A percentile compares a stretch with the other conserved stretches of the same genome.
These are phyloP conservation scores for Linanthus parryae DNA, from an alignment of 148 eudicot genomes.

Conservation along the genomic window DNA sequence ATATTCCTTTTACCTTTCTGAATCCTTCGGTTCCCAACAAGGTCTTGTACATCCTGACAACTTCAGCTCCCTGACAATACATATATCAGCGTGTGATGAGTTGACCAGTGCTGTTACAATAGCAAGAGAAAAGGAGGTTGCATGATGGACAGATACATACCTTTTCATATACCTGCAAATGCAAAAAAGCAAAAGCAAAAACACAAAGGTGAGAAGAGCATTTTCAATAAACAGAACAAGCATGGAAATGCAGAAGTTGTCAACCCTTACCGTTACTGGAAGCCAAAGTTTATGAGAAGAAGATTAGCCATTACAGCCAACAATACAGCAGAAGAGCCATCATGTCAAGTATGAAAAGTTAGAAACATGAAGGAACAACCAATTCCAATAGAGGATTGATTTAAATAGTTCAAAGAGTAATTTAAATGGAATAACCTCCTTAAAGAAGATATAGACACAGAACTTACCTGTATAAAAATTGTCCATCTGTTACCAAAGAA, in stretches of 20 bases:
- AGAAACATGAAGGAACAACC: constrained; percentile 12
- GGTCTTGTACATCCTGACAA: constrained; percentile 99
- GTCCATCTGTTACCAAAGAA: constrained; percentile 69
- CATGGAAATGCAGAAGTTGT: neutral
- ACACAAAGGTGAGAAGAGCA: constrained; percentile 11
- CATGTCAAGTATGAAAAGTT: constrained; percentile 9
- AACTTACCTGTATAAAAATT: constrained; percentile 90
- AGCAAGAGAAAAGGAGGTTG: neutral
- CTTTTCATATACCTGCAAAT: constrained; percentile 83
- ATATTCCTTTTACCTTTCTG: constrained; percentile 50
- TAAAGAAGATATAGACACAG: neutral
- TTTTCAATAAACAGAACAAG: neutral
- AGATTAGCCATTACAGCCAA: constrained; percentile 22
- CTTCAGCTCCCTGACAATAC: constrained; percentile 85
- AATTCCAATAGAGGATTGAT: neutral
- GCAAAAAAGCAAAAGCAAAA: constrained; percentile 8
- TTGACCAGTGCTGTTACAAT: neutral
- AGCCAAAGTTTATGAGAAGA: constrained; percentile 15
- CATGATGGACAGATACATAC: constrained; percentile 21
- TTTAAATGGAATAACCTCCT: neutral
- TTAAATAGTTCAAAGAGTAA: neutral
- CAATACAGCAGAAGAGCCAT: constrained; percentile 10
- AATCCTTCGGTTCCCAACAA: constrained; percentile 83
- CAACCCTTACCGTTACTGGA: constrained; percentile 82
- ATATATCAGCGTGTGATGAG: neutral